These are phyloP conservation scores for Yamadazyma olivae DNA, from an alignment of 805 yeast genomes.

Conservation along the genomic window DNA sequence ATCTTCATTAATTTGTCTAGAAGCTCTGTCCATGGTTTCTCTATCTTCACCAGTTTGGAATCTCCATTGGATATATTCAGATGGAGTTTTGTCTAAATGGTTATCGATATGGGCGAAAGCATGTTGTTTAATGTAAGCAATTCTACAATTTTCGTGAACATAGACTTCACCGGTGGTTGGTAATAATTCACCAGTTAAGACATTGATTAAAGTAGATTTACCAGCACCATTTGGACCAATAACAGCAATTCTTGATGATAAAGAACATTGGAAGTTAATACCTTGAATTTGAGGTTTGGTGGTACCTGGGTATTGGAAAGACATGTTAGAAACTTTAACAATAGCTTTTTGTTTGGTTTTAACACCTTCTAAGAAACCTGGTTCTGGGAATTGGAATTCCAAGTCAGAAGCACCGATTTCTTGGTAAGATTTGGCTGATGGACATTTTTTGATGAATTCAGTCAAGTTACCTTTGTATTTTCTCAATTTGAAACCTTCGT, in stretches of 20 bases:
- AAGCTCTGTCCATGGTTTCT: conserved; percentile 99
- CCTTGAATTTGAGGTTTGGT: conserved; percentile 88
- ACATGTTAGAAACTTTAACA: conserved; percentile 95
- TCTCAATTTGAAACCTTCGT: conserved; percentile 99
- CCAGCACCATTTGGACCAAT: conserved; percentile 99
- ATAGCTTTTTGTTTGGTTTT: conserved; percentile 99
- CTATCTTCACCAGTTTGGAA: conserved; percentile 99
- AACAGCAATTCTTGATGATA: conserved; percentile 99
- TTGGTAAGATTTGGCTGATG: conserved; percentile 98
- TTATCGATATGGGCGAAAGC: conserved; percentile 99
- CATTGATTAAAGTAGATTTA: conserved; percentile 98
- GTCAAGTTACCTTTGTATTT: conserved; percentile 99
- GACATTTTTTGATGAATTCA: conserved; percentile 97
- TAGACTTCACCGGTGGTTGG: conserved; percentile 99
- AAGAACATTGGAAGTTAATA: conserved; percentile 97
- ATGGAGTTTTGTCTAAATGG: conserved; percentile 98
- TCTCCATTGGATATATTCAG: conserved; percentile 99
- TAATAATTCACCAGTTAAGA: conserved; percentile 98
- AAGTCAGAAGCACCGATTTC: conserved; percentile 98
- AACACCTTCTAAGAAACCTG: conserved; percentile 99
- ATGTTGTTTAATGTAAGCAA: conserved; percentile 99
- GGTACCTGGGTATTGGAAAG: conserved; percentile 99
- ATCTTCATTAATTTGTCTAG: conserved; percentile 94
- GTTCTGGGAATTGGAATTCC: conserved; percentile 98
- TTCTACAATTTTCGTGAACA: conserved; percentile 99